Percentiles rank a stretch among this genome's conserved stretches.
These are phyloP conservation scores for Cordyceps fumosorosea DNA, from an alignment of 2,329 filamentous ascomycete species.

Conservation along the genomic window DNA sequence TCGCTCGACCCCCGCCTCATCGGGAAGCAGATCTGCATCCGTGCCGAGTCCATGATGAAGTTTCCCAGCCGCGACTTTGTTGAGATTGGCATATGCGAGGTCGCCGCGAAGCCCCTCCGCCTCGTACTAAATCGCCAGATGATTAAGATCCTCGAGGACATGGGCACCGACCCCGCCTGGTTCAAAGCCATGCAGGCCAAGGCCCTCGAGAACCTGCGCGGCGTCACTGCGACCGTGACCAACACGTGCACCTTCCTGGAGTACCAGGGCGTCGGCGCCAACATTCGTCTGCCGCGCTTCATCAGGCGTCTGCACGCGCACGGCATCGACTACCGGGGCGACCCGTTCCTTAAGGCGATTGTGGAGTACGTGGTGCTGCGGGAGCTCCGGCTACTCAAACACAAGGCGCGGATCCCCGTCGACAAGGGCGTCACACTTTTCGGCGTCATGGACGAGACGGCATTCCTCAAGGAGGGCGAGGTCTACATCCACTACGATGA, in stretches of 20 bases:
- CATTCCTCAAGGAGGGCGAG: slow-evolving; percentile 57
- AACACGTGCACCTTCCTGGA: slow-evolving; percentile 64
- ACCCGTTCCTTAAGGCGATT: slow-evolving; percentile 62
- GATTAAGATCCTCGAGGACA: slow-evolving; percentile 82
- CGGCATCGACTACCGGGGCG: slow-evolving; percentile 58
- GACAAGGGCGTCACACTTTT: slow-evolving; percentile 67
- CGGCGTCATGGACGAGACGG: slow-evolving; percentile 78
- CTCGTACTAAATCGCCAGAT: slow-evolving; percentile 71
- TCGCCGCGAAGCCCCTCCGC: slow-evolving; percentile 58
- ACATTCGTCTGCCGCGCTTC: slow-evolving; percentile 54
- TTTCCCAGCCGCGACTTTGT: slow-evolving; percentile 51
- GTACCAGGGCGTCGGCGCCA: slow-evolving; percentile 52
- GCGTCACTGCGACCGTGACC: slow-evolving; percentile 48
- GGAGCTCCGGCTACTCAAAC: slow-evolving; percentile 68
- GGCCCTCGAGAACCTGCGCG: slow-evolving; percentile 54
- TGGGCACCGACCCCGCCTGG: slow-evolving; percentile 49
- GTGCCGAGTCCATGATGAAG: slow-evolving; percentile 70
- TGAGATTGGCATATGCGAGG: slow-evolving; percentile 66
- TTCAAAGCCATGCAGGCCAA: slow-evolving; percentile 59
- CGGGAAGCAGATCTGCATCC: slow-evolving; percentile 54
- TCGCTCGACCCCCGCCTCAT: slow-evolving; percentile 56
- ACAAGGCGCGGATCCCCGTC: slow-evolving; percentile 70
- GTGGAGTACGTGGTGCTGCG: slow-evolving; percentile 65
- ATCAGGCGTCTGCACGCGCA: slow-evolving; percentile 53
- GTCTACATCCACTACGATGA: slow-evolving; percentile 58